phyloP scores from a whole-genome alignment of 2,329 filamentous ascomycete species.

The Corinectria fuckeliana region DNA sequence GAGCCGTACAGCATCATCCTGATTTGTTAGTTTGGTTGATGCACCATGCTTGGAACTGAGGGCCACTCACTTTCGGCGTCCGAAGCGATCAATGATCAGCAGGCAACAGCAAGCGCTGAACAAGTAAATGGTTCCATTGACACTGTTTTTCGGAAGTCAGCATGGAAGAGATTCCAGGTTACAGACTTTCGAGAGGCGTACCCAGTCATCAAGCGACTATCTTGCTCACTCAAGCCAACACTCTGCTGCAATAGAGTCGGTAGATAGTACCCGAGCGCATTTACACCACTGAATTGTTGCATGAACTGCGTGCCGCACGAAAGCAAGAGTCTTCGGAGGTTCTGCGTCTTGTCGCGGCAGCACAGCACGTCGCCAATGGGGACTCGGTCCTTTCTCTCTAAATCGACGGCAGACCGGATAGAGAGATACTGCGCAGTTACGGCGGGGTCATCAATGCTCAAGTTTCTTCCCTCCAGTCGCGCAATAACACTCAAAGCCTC shows the following conservation, averaged over 20 bases:
- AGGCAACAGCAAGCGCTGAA: slow-evolving; percentile 46
- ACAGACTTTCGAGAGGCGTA: background rate
- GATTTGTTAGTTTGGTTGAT: background rate
- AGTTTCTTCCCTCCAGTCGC: slow-evolving; percentile 63
- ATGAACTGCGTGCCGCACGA: slow-evolving; percentile 56
- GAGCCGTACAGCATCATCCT: slow-evolving; percentile 50
- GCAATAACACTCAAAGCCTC: slow-evolving; percentile 63
- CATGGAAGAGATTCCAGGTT: background rate
- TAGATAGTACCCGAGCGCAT: slow-evolving; percentile 53
- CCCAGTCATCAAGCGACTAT: slow-evolving; percentile 60
- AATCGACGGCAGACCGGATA: slow-evolving; percentile 45
- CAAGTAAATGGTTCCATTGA: slow-evolving; percentile 52
- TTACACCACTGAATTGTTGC: slow-evolving; percentile 54
- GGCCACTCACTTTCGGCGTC: slow-evolving; percentile 44
- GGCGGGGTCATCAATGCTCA: slow-evolving; percentile 34
- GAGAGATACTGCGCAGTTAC: slow-evolving; percentile 45
- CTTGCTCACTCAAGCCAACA: slow-evolving; percentile 58
- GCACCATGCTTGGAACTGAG: no score
- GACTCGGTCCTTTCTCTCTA: slow-evolving; percentile 44
- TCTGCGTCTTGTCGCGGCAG: slow-evolving; percentile 48
- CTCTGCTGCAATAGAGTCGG: slow-evolving; percentile 62
- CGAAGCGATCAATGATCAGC: slow-evolving; percentile 49
- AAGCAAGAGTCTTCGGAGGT: slow-evolving; percentile 45
- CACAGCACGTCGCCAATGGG: slow-evolving; percentile 44
- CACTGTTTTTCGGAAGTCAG: slow-evolving; percentile 37